phyloP scores from a whole-genome alignment of 768 basidiomycete genomes.

The Tubosaeta sp. region DNA sequence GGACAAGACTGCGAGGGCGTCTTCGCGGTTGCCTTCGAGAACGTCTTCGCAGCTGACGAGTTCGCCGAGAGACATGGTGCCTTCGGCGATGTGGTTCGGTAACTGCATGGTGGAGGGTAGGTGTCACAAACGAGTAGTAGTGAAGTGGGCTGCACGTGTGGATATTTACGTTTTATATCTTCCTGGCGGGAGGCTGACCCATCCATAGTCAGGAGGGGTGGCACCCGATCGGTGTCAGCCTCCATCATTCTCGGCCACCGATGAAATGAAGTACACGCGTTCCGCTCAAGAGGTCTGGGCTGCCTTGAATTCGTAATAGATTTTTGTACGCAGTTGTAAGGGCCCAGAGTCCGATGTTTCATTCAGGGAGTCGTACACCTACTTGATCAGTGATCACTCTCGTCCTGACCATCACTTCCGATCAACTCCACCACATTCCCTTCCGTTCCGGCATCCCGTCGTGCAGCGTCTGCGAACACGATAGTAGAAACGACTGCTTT shows the following conservation, averaged over 20 bases:
- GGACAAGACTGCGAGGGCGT: slow-evolving; percentile 10
- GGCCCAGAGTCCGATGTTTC: neutral
- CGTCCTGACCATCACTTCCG: neutral
- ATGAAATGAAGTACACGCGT: neutral
- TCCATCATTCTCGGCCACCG: neutral
- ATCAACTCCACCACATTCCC: neutral
- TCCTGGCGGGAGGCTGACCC: slow-evolving; percentile 10
- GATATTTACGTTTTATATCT: neutral
- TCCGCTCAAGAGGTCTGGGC: neutral
- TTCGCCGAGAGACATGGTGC: slow-evolving; percentile 12
- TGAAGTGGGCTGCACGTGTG: neutral
- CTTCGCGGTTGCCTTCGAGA: slow-evolving; percentile 8
- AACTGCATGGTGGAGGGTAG: neutral
- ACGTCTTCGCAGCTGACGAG: slow-evolving; percentile 12
- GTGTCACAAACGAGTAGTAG: too few species aligned
- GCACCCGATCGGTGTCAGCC: slow-evolving; percentile 1
- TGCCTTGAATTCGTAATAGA: neutral
- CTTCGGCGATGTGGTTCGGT: neutral
- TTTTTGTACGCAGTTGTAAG: neutral
- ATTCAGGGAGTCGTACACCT: neutral
- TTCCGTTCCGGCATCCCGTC: neutral
- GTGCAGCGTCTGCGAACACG: neutral
- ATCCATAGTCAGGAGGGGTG: neutral
- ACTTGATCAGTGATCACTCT: neutral
- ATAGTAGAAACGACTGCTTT: neutral